Evolutionary conservation across 257 asterid genomes (phyloP), one percentile per base, ranked within the genome.

Genomic region (Nicotiana attenuata): DNA sequence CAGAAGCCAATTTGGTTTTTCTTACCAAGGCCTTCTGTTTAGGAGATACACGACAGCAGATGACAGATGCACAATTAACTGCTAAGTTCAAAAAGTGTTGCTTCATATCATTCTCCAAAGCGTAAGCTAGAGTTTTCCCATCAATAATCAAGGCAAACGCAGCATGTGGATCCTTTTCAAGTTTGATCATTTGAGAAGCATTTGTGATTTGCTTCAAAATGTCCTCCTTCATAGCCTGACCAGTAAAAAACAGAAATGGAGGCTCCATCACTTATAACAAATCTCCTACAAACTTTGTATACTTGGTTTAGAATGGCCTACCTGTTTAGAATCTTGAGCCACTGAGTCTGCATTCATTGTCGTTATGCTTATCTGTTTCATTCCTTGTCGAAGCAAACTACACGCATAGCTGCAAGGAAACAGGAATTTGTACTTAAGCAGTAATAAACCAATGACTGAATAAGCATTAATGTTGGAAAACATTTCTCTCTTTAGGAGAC

Each of bases 11-110:
- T 5, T 69, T 50, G 76, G 59, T 33, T 65, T 13, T 66, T 81
- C 88, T 83, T 90, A 96, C 99, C 88, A 94, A 84, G 84, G 99
- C 99, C 83, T 96, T 96, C 88, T 96, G 99, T 90, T 85, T 94
- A 82, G 99, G 99, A 77, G 99, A 96, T 86, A 96, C 99, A 57
- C 99, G 98, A 83, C 99, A 94, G 91, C 98, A 96, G 81, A 96
- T 96, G 81, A 96, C 99, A 68, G 99, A 96, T 83, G 99, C 95
- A 88, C 99, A 96, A 65, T 77, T 88, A 84, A 93, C 93, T 3
- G 98, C 99, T 85, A 96, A 90, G 80, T 85, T 89, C 90, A 96
- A 87, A 83, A 96, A 94, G 1, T 87, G 92, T 80, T 84, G 88
- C 88, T 96, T 94, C 92, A 93, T 87, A 83, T 91, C 97, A 85